A percentile compares a stretch with the other conserved stretches of the same genome.
These are phyloP conservation scores for Bothriochloa decipiens DNA, from an alignment of 176 grass and related monocot species.

Conservation along the genomic window DNA sequence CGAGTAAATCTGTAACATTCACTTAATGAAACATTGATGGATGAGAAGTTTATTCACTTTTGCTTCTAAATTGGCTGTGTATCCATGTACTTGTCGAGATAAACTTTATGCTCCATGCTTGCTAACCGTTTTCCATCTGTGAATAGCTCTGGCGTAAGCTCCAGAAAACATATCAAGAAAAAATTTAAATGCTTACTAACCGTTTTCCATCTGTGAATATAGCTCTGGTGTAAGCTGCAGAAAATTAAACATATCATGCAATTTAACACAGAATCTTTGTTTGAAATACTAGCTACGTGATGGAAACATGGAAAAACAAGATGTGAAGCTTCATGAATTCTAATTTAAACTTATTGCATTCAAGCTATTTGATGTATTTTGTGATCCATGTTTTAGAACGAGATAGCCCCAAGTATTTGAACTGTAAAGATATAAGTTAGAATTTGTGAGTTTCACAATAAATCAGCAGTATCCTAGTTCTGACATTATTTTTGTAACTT, in stretches of 20 bases:
- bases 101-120: neutral
- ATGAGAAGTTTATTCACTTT: neutral
- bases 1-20: neutral
- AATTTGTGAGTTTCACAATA: neutral
- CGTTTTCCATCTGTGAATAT: neutral
- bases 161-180: neutral
- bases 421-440: neutral
- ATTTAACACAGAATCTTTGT: neutral
- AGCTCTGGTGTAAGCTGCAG: neutral
- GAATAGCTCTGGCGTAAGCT: neutral
- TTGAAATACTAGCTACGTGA: neutral
- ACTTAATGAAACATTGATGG: neutral
- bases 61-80: neutral
- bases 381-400: neutral
- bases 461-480: neutral
- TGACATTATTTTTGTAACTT: constrained; percentile 14
- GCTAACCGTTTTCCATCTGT: neutral
- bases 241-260: neutral
- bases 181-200: neutral
- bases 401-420: neutral
- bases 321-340: neutral
- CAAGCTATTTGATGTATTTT: neutral
- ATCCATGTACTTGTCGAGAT: neutral
- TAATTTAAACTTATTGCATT: neutral
- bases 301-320: neutral